Evolutionary conservation across 2,329 filamentous ascomycete genomes (phyloP), one percentile per base, ranked within the genome.

Genomic region (Hymenoscyphus occultus): DNA sequence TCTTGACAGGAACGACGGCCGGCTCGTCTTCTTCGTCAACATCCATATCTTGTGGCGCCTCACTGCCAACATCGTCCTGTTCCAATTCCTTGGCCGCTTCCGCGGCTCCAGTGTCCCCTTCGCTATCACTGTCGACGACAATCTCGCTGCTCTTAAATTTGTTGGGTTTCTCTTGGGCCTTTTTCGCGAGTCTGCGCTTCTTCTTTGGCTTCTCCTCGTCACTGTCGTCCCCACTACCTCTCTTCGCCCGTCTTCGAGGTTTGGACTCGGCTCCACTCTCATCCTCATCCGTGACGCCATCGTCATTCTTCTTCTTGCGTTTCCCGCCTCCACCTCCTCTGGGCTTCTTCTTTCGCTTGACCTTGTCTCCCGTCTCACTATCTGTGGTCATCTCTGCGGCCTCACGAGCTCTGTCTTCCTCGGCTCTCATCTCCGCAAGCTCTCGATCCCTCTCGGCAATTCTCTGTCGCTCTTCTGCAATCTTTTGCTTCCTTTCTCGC

Each of bases 361-460:
- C 83, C 75, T 87, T 88, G 60, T 95, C 91, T 42, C 91, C 92
- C 2, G 91, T 94, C 77, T 96, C 92, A 40, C 83, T 85, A 74
- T 96, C 92, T 0, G 87, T 90, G 0, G 91, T 95, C 78, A 91
- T 84, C 73, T 97, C 93, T 2, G 91, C 92, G 59, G 90, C 90
- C 69, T 89, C 82, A 40, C 86, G 83, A 51, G 81, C 80, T 64
- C 83, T 82, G 65, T 94, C 90, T 70, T 93, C 90, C 69, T 90
- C 90, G 1, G 84, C 82, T 39, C 91, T 86, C 73, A 87, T 82
- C 71, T 90, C 87, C 31, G 92, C 91, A 59, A 92, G 81, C 69
- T 86, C 83, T 62, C 91, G 84, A 74, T 96, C 90, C 56, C 87
- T 85, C 65, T 93, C 91, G 19, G 88, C 83, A 74, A 98, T 93